Evolutionary conservation across 305 asterid genomes (phyloP).

Genomic region (Withania somnifera): DNA sequence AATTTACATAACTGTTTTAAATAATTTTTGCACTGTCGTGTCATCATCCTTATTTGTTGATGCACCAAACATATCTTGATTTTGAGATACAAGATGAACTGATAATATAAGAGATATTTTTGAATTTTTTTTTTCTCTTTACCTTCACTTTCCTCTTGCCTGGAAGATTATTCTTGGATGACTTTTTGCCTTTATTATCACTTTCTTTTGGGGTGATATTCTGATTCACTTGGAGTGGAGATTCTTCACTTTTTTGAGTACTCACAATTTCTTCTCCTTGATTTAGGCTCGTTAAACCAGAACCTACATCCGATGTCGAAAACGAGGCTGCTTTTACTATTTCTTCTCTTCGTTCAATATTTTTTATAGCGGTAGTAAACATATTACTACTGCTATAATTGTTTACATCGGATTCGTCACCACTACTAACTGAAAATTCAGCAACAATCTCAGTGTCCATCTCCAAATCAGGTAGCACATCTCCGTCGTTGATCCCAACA

Average conservation of each 20-base stretch:
- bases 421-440: slow-evolving; percentile 39
- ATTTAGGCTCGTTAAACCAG: slow-evolving; percentile 23
- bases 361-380: not conserved
- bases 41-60: too few relatives aligned
- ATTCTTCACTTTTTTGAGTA: slow-evolving; percentile 10
- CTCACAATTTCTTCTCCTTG: slow-evolving; percentile 33
- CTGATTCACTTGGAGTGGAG: not conserved
- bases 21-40: too few relatives aligned
- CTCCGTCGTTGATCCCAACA: slow-evolving; percentile 55
- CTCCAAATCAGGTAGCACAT: slow-evolving; percentile 68
- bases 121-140: not conserved
- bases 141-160: slow-evolving; percentile 86
- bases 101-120: too few relatives aligned
- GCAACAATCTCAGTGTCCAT: slow-evolving; percentile 73
- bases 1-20: too few relatives aligned
- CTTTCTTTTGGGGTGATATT: slow-evolving; percentile 21
- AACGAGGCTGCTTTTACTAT: not conserved
- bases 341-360: slow-evolving; percentile 18
- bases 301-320: slow-evolving; percentile 24
- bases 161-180: slow-evolving; percentile 40
- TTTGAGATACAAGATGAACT: too few relatives aligned
- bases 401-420: slow-evolving; percentile 35
- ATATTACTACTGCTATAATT: not conserved
- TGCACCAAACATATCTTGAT: too few relatives aligned
- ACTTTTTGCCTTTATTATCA: slow-evolving; percentile 37